Evolutionary conservation across 306 rosid species (phyloP).

Genomic region (Aeschynomene evenia): DNA sequence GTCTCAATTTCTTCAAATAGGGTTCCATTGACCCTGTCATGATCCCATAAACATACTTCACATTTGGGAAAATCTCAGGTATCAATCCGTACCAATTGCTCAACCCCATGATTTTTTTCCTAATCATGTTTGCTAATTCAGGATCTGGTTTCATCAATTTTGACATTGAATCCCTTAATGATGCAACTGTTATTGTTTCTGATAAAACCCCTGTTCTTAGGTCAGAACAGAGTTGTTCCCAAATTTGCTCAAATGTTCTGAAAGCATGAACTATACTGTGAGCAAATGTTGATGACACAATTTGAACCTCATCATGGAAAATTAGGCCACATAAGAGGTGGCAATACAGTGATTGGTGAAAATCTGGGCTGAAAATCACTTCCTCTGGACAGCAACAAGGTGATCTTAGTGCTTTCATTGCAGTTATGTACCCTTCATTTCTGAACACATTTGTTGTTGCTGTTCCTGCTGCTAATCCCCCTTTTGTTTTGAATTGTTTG

Average conservation of each 20-base stretch:
- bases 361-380: slow-evolving; percentile 81
- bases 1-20: slow-evolving; percentile 73
- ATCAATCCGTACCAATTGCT: slow-evolving; percentile 86
- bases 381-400: slow-evolving; percentile 79
- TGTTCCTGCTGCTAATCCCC: slow-evolving; percentile 77
- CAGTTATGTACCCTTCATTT: slow-evolving; percentile 27
- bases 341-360: slow-evolving; percentile 83
- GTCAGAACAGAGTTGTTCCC: slow-evolving; percentile 73
- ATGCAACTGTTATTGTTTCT: slow-evolving; percentile 47
- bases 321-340: slow-evolving; percentile 87
- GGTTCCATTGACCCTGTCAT: slow-evolving; percentile 98
- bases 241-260: slow-evolving; percentile 68
- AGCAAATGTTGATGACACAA: slow-evolving; percentile 70
- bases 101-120: slow-evolving; percentile 49
- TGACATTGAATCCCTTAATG: slow-evolving; percentile 60
- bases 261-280: slow-evolving; percentile 80
- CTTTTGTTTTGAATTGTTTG: slow-evolving; percentile 67
- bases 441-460: slow-evolving; percentile 84
- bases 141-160: slow-evolving; percentile 78
- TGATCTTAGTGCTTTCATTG: slow-evolving; percentile 58
- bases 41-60: slow-evolving; percentile 69
- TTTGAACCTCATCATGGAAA: slow-evolving; percentile 56
- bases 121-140: slow-evolving; percentile 60
- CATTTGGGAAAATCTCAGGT: slow-evolving; percentile 82
- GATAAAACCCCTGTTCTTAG: slow-evolving; percentile 64